Evolutionary conservation across 768 basidiomycete genomes (phyloP).

Genomic region (Multifurca ochricompacta): DNA sequence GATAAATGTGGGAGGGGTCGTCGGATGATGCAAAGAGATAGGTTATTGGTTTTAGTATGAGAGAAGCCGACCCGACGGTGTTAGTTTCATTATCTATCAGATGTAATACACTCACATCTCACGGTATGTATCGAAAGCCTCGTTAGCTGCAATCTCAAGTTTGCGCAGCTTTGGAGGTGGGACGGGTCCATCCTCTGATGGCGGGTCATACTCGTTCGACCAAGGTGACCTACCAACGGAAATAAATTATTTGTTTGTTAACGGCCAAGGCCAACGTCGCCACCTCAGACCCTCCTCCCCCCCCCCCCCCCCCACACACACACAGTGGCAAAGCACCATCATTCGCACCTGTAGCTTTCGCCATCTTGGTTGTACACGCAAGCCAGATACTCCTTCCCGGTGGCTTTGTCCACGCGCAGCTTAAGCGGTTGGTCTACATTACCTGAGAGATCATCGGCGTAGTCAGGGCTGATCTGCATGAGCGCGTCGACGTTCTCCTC

Average conservation of each 20-base stretch:
- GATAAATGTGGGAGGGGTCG: not conserved
- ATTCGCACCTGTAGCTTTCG: conserved; percentile 78
- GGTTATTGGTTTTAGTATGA: not conserved
- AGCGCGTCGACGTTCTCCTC: conserved; percentile 83
- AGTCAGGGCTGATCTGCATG: conserved; percentile 79
- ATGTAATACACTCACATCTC: conserved; percentile 59
- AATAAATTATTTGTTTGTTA: not conserved
- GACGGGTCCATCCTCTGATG: conserved; percentile 79
- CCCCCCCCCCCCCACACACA: too few relatives aligned
- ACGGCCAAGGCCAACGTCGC: too few relatives aligned
- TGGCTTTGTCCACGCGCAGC: conserved; percentile 68
- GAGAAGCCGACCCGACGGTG: not conserved
- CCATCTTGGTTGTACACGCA: conserved; percentile 94
- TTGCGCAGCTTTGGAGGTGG: conserved; percentile 82
- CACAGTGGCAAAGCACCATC: not conserved
- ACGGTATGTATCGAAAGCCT: conserved; percentile 95
- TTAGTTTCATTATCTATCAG: not conserved
- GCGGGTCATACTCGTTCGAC: conserved; percentile 95
- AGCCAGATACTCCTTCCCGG: conserved; percentile 83
- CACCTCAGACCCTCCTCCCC: too few relatives aligned
- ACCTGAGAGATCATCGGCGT: conserved; percentile 89
- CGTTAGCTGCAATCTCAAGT: conserved; percentile 88
- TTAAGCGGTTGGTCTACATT: conserved; percentile 93
- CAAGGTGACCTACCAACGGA: conserved; percentile 74
- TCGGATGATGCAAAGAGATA: not conserved